Conservation (phyloP, 768 basidiomycete species). For the Serendipita indica region DNA sequence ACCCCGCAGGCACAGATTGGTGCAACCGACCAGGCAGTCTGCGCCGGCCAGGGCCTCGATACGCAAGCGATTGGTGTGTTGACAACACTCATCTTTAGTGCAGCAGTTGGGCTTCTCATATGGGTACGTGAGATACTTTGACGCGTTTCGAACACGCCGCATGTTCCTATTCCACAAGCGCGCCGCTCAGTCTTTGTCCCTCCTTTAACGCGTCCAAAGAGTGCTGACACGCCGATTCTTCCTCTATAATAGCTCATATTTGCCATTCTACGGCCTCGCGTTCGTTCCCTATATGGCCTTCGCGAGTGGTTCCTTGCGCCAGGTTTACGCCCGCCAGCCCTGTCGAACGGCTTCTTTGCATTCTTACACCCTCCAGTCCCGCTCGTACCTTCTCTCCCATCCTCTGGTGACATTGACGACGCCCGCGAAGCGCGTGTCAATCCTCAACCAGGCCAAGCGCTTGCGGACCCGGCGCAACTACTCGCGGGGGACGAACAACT, state of each 20-base stretch:
- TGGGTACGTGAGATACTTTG: conserved; percentile 38
- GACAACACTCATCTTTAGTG: conserved; percentile 41
- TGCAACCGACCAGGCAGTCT: conserved; percentile 26
- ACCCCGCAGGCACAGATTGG: conserved; percentile 1
- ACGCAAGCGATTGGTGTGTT: conserved; percentile 46
- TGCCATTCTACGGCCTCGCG: conserved; percentile 50
- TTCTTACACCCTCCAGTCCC: conserved; percentile 61
- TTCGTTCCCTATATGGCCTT: conserved; percentile 54
- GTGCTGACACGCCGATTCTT: not conserved
- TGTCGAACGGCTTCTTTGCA: conserved; percentile 42
- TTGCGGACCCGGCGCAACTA: conserved; percentile 34
- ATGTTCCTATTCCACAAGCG: not conserved
- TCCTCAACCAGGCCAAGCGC: conserved; percentile 37
- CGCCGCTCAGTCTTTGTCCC: conserved; percentile 3
- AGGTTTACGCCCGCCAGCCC: conserved; percentile 50
- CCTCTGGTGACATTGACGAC: not conserved
- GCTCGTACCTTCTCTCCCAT: conserved; percentile 41
- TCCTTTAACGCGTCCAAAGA: not conserved
- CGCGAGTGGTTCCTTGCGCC: conserved; percentile 66
- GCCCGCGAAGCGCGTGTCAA: conserved; percentile 26
- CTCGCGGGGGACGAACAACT: conserved; percentile 68
- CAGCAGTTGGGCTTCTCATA: conserved; percentile 42
- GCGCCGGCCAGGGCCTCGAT: conserved; percentile 53
- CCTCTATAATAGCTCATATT: conserved; percentile 38
- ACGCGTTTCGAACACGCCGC: not conserved